These are phyloP conservation scores for Atkinsonella texensis DNA, from an alignment of 2,329 filamentous ascomycete species.

Conservation along the genomic window DNA sequence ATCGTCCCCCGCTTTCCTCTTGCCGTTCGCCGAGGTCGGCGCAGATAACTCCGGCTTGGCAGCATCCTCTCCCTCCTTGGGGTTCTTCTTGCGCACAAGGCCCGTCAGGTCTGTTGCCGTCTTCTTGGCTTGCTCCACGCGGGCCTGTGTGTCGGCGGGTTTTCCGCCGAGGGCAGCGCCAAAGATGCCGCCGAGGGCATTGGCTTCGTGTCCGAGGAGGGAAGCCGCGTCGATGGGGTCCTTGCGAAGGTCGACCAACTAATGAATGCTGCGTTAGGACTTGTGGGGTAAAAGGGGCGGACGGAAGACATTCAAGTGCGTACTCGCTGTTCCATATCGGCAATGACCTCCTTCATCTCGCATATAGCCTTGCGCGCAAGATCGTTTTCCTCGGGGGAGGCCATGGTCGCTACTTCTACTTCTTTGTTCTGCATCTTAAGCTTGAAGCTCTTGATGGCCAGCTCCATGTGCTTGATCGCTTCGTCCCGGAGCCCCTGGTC, in stretches of 20 bases:
- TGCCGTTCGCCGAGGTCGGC: conserved; percentile 23
- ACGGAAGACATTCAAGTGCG: conserved; percentile 13
- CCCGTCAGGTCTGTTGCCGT: conserved; percentile 61
- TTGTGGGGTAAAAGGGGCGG: conserved; percentile 6
- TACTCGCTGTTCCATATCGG: conserved; percentile 67
- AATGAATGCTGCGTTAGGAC: conserved; percentile 1
- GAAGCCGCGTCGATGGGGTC: conserved; percentile 36
- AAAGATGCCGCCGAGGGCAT: conserved; percentile 46
- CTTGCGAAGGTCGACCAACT: conserved; percentile 57
- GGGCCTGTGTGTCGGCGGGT: conserved; percentile 46
- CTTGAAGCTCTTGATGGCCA: conserved; percentile 61
- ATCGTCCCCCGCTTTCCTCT: conserved; percentile 23
- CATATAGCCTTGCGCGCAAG: conserved; percentile 48
- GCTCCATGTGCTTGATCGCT: conserved; percentile 58
- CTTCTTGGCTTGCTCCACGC: conserved; percentile 61
- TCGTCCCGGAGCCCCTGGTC: conserved; percentile 62
- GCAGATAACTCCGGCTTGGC: conserved; percentile 8
- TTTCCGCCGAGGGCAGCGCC: conserved; percentile 53
- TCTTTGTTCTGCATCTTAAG: conserved; percentile 60
- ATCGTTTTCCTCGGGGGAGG: conserved; percentile 56
- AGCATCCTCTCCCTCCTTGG: conserved; percentile 20
- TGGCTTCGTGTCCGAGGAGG: conserved; percentile 23
- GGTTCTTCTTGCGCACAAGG: conserved; percentile 62
- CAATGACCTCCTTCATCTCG: conserved; percentile 67
- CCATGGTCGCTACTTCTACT: conserved; percentile 48